Evolutionary conservation across 768 basidiomycete genomes (phyloP).

Genomic region (Sutorius australiensis): DNA sequence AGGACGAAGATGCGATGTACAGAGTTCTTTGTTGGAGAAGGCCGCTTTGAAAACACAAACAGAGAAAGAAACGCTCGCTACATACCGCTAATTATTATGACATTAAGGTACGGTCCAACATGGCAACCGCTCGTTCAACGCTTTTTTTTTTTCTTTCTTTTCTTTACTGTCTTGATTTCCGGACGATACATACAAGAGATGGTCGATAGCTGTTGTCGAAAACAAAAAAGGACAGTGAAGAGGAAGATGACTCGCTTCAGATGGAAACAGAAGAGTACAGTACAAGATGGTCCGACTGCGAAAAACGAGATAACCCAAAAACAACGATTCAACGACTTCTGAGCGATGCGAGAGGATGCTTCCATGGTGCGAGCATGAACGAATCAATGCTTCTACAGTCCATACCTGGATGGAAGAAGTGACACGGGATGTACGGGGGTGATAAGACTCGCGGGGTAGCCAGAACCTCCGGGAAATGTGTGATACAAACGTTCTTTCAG

Average conservation of each 20-base stretch:
- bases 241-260: slow-evolving; percentile 9
- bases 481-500: slow-evolving; percentile 37
- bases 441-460: slow-evolving; percentile 22
- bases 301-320: slow-evolving; percentile 33
- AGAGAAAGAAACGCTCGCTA: slow-evolving; percentile 9
- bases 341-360: slow-evolving; percentile 24
- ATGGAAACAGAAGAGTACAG: slow-evolving; percentile 27
- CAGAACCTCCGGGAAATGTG: slow-evolving; percentile 19
- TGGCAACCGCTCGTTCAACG: slow-evolving; percentile 23
- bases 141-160: not conserved
- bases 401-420: slow-evolving; percentile 28
- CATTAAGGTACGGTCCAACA: slow-evolving; percentile 23
- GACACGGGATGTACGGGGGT: slow-evolving; percentile 18
- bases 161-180: slow-evolving; percentile 16
- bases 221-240: slow-evolving; percentile 11
- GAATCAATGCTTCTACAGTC: slow-evolving; percentile 27
- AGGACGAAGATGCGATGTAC: slow-evolving; percentile 13
- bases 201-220: slow-evolving; percentile 25
- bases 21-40: slow-evolving; percentile 17
- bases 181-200: slow-evolving; percentile 33
- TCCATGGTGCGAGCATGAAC: slow-evolving; percentile 27
- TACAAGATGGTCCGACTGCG: slow-evolving; percentile 35
- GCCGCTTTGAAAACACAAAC: slow-evolving; percentile 10
- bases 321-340: slow-evolving; percentile 30
- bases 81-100: not conserved